Conservation (phyloP, 805 yeast genomes). For the Wickerhamiella domercqiae region DNA sequence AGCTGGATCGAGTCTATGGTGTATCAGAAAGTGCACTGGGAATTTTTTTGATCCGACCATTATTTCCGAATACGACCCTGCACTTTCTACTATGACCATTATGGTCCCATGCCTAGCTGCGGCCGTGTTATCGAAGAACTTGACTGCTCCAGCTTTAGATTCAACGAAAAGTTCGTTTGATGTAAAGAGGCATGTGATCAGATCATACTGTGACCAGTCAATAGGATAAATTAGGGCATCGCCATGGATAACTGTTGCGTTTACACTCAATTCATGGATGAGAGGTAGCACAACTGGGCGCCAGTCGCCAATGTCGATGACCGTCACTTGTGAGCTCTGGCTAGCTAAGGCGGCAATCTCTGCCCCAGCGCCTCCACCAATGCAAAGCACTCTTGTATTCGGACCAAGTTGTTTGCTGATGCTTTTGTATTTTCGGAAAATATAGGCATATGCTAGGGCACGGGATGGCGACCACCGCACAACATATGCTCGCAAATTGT, state of each 20-base stretch:
- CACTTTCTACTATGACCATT: slow-evolving; percentile 66
- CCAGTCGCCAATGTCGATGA: slow-evolving; percentile 78
- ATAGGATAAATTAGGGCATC: slow-evolving; percentile 14
- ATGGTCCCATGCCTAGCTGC: slow-evolving; percentile 42
- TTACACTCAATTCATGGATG: slow-evolving; percentile 27
- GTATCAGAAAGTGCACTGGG: slow-evolving; percentile 70
- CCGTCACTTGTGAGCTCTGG: slow-evolving; percentile 27
- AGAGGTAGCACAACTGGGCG: slow-evolving; percentile 33
- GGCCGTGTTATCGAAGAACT: slow-evolving; percentile 40
- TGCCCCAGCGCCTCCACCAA: slow-evolving; percentile 88
- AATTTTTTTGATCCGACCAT: slow-evolving; percentile 59
- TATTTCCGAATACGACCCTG: slow-evolving; percentile 78
- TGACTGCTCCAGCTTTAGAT: slow-evolving; percentile 44
- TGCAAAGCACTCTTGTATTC: slow-evolving; percentile 34
- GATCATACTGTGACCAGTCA: slow-evolving; percentile 9
- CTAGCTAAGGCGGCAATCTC: slow-evolving; percentile 44
- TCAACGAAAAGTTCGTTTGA: slow-evolving; percentile 74
- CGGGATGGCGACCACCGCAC: slow-evolving; percentile 80
- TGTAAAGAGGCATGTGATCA: slow-evolving; percentile 61
- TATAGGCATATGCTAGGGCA: slow-evolving; percentile 55
- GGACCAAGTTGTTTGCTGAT: slow-evolving; percentile 26
- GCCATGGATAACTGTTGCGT: slow-evolving; percentile 25
- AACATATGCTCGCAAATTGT: slow-evolving; percentile 59
- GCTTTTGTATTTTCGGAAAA: slow-evolving; percentile 39
- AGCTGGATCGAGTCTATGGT: slow-evolving; percentile 47